Evolutionary conservation across 805 yeast genomes (phyloP).

Genomic region (Teunomyces cretensis): DNA sequence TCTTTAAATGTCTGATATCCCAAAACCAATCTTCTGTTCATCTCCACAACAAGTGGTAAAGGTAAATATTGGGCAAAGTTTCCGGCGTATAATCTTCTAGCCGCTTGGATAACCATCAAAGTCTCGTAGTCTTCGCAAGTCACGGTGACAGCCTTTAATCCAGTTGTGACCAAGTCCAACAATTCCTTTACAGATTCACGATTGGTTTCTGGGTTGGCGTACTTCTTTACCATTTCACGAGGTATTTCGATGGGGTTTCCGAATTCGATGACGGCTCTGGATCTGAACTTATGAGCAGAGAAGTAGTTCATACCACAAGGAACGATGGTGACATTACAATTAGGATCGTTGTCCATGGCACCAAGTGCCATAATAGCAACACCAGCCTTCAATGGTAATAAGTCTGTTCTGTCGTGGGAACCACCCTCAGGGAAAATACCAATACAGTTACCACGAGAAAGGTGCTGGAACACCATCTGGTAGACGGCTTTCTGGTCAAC

Average conservation of each 20-base stretch:
- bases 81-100: conserved; percentile 81
- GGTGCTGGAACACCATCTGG: conserved; percentile 78
- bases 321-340: conserved; percentile 78
- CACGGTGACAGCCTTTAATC: conserved; percentile 81
- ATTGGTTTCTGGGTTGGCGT: conserved; percentile 62
- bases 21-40: conserved; percentile 80
- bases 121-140: conserved; percentile 89
- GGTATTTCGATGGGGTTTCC: conserved; percentile 79
- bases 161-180: conserved; percentile 67
- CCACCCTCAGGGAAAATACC: conserved; percentile 99
- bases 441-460: conserved; percentile 74
- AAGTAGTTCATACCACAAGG: conserved; percentile 98
- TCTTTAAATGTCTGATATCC: conserved; percentile 77
- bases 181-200: conserved; percentile 73
- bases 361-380: conserved; percentile 98
- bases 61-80: conserved; percentile 73
- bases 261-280: conserved; percentile 93
- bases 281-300: conserved; percentile 92
- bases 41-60: conserved; percentile 80
- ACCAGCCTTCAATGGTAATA: conserved; percentile 93
- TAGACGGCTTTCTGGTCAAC: conserved; percentile 87
- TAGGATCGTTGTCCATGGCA: conserved; percentile 77
- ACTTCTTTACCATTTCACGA: conserved; percentile 57
- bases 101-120: conserved; percentile 85
- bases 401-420: conserved; percentile 90